Evolutionary conservation across 2,329 filamentous ascomycete genomes (phyloP), one percentile per base, ranked within the genome.

Genomic region (Pyrenophora teres): DNA sequence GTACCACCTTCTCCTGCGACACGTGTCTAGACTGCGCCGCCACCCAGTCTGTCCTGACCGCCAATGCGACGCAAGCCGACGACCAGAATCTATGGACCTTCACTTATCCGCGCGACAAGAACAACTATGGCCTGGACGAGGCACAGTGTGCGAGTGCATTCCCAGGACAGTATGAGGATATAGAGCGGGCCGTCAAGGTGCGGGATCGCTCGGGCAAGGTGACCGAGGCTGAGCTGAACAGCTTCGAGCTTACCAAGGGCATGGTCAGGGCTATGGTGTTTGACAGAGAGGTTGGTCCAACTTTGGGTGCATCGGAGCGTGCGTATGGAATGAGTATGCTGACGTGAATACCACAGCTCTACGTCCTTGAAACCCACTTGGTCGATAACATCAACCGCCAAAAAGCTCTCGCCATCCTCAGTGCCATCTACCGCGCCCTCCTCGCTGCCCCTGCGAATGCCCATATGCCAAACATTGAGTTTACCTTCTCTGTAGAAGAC

Each of bases 361-460:
- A 71, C 53, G 52, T 72, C 38, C 52, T 72, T 35, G 57, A 70
- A 44, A 68, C 68, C 9, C 59, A 59, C 31, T 56, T 71, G n/a
- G 66, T 70, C n/a, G 67, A 72, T 54, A 69, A 69, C 36, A 59
- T 68, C 50, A 69, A 71, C 54, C 67, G 69, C 49, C 60, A 71
- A 46, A 70, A 71, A 44, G 67, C 69, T 9, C 38, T 71, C 33
- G 65, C 59, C 37, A 56, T 65, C 8, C 62, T 72, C 39, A 61
- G 63, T 35, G 55, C 66, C 33, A 50, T 72, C 12, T 67, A 71
- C 52, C 65, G 68, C 52, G 62, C 69, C 50, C 51, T 70, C 52
- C 56, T 63, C 38, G 52, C 68, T 27, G 56, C 62, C 6, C 64
- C 59, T 23, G 43, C 58, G 40, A 54, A 49, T 37, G 56, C 56